phyloP scores from a whole-genome alignment of 371 early-diverging fungal species.

The Mortierella sp. region DNA sequence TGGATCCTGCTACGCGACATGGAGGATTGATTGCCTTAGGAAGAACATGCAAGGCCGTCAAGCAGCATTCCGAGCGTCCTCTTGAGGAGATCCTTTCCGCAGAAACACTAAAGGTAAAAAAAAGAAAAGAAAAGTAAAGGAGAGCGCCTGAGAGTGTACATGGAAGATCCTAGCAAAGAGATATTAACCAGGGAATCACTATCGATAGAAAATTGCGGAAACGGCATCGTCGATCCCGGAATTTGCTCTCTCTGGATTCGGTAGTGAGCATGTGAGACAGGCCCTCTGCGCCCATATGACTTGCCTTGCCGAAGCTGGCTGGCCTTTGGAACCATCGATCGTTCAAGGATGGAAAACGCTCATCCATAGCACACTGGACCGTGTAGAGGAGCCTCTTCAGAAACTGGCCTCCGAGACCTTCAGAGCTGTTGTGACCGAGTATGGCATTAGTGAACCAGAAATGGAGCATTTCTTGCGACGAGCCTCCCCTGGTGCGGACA shows the following conservation, averaged over 20 bases:
- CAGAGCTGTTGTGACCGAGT: slow-evolving; percentile 57
- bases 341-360: slow-evolving; percentile 61
- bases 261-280: slow-evolving; percentile 71
- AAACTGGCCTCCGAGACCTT: slow-evolving; percentile 69
- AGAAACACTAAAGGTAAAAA: slow-evolving; percentile 20
- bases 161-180: too few relatives aligned
- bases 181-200: too few relatives aligned
- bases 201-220: slow-evolving; percentile 52
- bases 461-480: slow-evolving; percentile 43
- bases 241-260: slow-evolving; percentile 71
- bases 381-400: slow-evolving; percentile 79
- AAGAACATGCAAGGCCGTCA: slow-evolving; percentile 70
- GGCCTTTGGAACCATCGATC: slow-evolving; percentile 52
- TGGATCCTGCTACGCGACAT: slow-evolving; percentile 79
- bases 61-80: slow-evolving; percentile 16
- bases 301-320: slow-evolving; percentile 41
- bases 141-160: too few relatives aligned
- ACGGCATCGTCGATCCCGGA: slow-evolving; percentile 61
- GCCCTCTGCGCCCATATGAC: slow-evolving; percentile 52
- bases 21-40: slow-evolving; percentile 80
- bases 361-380: slow-evolving; percentile 66
- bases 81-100: slow-evolving; percentile 27
- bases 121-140: background rate
- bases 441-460: slow-evolving; percentile 43
- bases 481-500: slow-evolving; percentile 53